Conservation (phyloP, 2,329 filamentous ascomycete species). For the Diaporthe velutina region DNA sequence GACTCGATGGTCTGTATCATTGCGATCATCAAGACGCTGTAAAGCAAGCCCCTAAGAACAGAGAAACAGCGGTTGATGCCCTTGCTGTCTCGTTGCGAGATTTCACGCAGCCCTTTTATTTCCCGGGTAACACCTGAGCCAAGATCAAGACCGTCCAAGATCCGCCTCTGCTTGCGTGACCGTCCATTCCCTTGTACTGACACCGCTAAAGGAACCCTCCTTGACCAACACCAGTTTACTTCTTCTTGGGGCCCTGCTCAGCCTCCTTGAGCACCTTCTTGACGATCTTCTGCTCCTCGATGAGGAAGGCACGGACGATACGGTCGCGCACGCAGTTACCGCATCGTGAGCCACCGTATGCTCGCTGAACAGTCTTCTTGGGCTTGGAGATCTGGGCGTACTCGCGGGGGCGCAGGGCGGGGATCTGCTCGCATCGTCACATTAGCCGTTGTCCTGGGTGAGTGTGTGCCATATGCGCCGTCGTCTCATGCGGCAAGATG, state of each 20-base stretch:
- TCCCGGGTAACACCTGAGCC: conserved; percentile 64
- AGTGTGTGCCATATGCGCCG: conserved; percentile 4
- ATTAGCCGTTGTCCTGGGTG: conserved; percentile 46
- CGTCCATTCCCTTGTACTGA: conserved; percentile 51
- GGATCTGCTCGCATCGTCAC: conserved; percentile 70
- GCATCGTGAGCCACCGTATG: conserved; percentile 98
- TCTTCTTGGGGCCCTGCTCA: conserved; percentile 79
- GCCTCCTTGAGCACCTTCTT: conserved; percentile 99
- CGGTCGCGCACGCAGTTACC: conserved; percentile 98
- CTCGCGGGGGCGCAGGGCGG: conserved; percentile 97
- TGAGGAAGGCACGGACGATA: conserved; percentile 97
- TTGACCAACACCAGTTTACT: conserved; percentile 67
- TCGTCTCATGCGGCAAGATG: background rate
- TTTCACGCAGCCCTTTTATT: conserved; percentile 60
- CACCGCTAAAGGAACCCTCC: conserved; percentile 44
- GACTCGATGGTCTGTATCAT: conserved; percentile 55
- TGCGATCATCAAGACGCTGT: conserved; percentile 61
- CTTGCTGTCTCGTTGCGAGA: conserved; percentile 41
- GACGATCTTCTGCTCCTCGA: conserved; percentile 99
- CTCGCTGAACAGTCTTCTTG: conserved; percentile 99
- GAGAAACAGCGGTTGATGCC: conserved; percentile 51
- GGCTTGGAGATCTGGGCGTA: conserved; percentile 97
- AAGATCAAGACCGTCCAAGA: conserved; percentile 50
- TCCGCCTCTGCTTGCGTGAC: conserved; percentile 43
- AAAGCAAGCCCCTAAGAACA: conserved; percentile 58